Evolutionary conservation across 768 basidiomycete species (phyloP).

Genomic region (Trametes villosa): DNA sequence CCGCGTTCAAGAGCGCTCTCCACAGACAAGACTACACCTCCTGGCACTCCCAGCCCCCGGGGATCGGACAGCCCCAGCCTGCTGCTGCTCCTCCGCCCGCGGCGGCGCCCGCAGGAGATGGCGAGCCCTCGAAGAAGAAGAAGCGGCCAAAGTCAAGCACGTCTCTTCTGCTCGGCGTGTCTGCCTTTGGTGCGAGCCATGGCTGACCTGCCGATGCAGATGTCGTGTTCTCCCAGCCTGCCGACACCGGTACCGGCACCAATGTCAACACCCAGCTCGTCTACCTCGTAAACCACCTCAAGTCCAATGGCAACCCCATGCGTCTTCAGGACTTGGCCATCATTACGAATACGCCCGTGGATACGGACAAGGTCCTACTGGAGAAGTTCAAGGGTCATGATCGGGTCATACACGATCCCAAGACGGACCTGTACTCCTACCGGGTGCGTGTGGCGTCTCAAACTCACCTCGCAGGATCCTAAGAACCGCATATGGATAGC

Average conservation of each 20-base stretch:
- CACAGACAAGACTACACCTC: conserved; percentile 71
- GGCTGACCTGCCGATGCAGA: conserved; percentile 45
- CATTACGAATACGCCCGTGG: conserved; percentile 75
- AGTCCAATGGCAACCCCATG: conserved; percentile 72
- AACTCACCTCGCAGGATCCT: neutral
- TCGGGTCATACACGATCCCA: conserved; percentile 76
- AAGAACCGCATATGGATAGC: conserved; percentile 47
- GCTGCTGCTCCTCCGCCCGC: too few relatives aligned
- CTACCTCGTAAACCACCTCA: conserved; percentile 81
- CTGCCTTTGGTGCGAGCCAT: conserved; percentile 26
- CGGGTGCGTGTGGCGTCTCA: conserved; percentile 53
- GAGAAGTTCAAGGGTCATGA: conserved; percentile 87
- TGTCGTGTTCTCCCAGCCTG: conserved; percentile 85
- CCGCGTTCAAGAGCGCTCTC: conserved; percentile 68
- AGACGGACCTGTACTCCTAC: conserved; percentile 86
- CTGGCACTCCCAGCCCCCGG: conserved; percentile 71
- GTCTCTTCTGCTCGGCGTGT: conserved; percentile 33
- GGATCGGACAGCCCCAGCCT: conserved; percentile 38
- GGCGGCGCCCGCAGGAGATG: conserved; percentile 47
- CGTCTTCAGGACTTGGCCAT: conserved; percentile 88
- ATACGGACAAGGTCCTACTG: conserved; percentile 68
- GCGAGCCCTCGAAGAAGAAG: conserved; percentile 57
- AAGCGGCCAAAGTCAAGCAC: conserved; percentile 66
- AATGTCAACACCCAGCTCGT: conserved; percentile 89
- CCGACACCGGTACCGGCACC: conserved; percentile 78